A percentile compares a stretch with the other conserved stretches of the same genome.
phyloP scores from a whole-genome alignment of 2,329 filamentous ascomycete genomes.

The Arachnopeziza araneosa region DNA sequence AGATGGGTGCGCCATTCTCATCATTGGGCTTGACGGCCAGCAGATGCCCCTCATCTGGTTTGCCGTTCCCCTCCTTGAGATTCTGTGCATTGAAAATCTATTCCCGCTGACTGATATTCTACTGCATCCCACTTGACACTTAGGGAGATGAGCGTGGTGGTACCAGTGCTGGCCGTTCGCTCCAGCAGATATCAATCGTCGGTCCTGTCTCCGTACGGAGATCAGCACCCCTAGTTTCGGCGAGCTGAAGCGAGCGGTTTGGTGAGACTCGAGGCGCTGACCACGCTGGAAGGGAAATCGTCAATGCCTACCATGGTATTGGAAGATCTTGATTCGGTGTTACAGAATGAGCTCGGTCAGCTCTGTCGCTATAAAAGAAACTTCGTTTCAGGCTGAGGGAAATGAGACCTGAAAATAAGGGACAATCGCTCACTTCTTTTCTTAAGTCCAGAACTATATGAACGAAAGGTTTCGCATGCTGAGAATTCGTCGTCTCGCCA shows the following conservation, averaged over 20 bases:
- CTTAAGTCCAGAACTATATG: not conserved
- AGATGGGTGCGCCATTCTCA: not conserved
- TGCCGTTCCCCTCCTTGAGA: not conserved
- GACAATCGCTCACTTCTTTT: not conserved
- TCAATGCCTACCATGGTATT: not conserved
- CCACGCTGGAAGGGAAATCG: not conserved
- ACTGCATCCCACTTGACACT: not conserved
- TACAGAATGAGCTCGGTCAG: not conserved
- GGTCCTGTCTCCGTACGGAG: too few species aligned
- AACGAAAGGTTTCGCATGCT: not conserved
- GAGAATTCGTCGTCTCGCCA: too few species aligned
- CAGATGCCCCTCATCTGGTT: not conserved
- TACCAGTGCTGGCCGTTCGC: not conserved
- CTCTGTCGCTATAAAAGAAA: not conserved
- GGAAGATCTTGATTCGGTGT: not conserved
- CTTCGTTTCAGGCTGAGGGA: not conserved
- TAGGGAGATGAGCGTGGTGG: not conserved
- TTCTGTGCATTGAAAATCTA: not conserved
- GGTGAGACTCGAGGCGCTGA: not conserved
- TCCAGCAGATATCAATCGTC: not conserved
- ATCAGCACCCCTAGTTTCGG: not conserved
- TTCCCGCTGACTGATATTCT: not conserved
- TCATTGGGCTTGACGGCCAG: not conserved
- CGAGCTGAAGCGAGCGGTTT: not conserved
- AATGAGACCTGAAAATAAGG: not conserved